Base-by-base conservation (phyloP, 2,329 filamentous ascomycete species). In the Venturia asperata region DNA sequence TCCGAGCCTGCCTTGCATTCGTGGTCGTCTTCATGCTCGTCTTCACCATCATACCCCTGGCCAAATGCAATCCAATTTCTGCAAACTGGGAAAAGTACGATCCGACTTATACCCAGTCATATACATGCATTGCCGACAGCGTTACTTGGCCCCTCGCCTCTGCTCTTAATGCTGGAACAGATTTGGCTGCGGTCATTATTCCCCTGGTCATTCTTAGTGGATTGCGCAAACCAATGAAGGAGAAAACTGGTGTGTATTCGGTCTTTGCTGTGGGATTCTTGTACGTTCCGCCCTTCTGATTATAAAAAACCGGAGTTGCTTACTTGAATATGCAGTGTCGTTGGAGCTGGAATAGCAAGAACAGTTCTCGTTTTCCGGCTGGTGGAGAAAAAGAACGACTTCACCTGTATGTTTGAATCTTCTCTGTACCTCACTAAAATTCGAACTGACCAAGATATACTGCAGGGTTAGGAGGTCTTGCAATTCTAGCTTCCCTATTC, bases 1-100 rank as follows among this genome's bases (percentile, higher is more conserved):
- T 76, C 10, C 70, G 71, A 49, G 64, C 64, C 42, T 72, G 72
- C 27, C 75, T 77, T 11, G 66, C 55, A 15, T 71, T 75, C 62
- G 75, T 72, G 0, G 68, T 71, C 17, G 17, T 60, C 11, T 64
- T 24, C 24, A 43, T 55, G 39, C 30, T 64, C 21, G 49, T 60
- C 45, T 64, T 64, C 49, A 42, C 37, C 17, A 39, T 61, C 7
- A 47, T 67, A 68, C 62, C 73, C 47, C 58, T 69, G 30, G 70
- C 71, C 68, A 71, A 68, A n/a, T 77, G 75, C 67, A 69, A 65
- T 19, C 75, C 74, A 0, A 70, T 71, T 3, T 61, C 72, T 37
- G 71, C 71, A 15, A 76, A 75, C 64, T 77, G 75, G 74, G 71
- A 68, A 63, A 67, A 71, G 15, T 72, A 71, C 49, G 66, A 72